A percentile compares a stretch with the other conserved stretches of the same genome.
These are phyloP conservation scores for Cornus florida DNA, from an alignment of 148 eudicot species.

Conservation along the genomic window DNA sequence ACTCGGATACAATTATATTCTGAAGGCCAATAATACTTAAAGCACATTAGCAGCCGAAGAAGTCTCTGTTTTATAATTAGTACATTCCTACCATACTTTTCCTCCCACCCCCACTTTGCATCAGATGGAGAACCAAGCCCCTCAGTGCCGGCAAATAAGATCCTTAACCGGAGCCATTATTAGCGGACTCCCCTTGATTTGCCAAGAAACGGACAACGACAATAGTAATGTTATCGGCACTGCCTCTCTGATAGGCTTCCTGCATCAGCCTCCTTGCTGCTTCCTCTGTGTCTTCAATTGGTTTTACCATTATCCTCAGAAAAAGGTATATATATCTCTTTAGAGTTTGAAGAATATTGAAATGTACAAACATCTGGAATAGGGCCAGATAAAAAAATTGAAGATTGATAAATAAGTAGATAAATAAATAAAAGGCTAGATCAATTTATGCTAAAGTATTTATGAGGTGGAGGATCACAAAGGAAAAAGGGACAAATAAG, in stretches of 20 bases:
- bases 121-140: no score
- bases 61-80: not conserved
- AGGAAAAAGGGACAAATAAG: not conserved
- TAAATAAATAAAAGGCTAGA: not conserved
- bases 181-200: slow-evolving; percentile 24
- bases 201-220: slow-evolving; percentile 74
- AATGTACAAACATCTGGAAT: not conserved
- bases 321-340: not conserved
- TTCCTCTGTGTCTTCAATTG: slow-evolving; percentile 71
- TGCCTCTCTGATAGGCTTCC: slow-evolving; percentile 66
- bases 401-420: not conserved
- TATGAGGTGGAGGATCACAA: not conserved
- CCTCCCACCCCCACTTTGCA: not conserved
- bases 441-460: not conserved
- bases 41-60: not conserved
- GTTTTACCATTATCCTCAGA: slow-evolving; percentile 72
- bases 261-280: slow-evolving; percentile 60
- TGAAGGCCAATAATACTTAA: not conserved
- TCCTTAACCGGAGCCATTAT: slow-evolving; percentile 6
- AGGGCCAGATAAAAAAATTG: not conserved
- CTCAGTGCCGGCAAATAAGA: not conserved
- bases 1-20: not conserved
- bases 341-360: not conserved
- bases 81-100: not conserved
- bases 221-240: slow-evolving; percentile 81